Evolutionary conservation across 352 stramenopile genomes (phyloP).

Genomic region (Globisporangium splendens): DNA sequence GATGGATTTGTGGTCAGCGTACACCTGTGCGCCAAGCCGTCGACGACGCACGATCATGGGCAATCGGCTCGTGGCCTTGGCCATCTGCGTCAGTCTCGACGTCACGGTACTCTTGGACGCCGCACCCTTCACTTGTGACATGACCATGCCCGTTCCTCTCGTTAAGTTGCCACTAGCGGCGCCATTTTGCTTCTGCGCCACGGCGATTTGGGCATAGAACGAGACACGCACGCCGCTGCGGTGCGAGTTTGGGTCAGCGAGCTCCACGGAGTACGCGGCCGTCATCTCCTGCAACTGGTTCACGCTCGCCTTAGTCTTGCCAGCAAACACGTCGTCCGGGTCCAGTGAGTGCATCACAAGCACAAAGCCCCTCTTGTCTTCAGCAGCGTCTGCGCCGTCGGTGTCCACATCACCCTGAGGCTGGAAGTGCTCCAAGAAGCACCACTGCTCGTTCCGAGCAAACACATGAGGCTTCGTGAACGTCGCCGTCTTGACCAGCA

Average conservation of each 20-base stretch:
- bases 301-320: constrained; percentile 36
- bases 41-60: constrained; percentile 28
- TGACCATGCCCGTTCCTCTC: not conserved
- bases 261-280: constrained; percentile 26
- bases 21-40: constrained; percentile 31
- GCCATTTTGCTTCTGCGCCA: constrained; percentile 1
- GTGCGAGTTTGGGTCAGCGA: constrained; percentile 4
- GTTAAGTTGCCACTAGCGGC: not conserved
- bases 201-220: constrained; percentile 31
- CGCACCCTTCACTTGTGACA: not conserved
- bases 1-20: constrained; percentile 22
- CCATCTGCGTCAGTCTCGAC: constrained; percentile 29
- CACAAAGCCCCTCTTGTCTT: constrained; percentile 19
- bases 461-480: constrained; percentile 28
- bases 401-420: constrained; percentile 10
- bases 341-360: constrained; percentile 35
- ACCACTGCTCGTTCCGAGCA: constrained; percentile 26
- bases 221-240: constrained; percentile 26
- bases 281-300: constrained; percentile 28
- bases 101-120: constrained; percentile 16
- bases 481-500: constrained; percentile 31
- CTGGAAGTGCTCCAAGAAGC: constrained; percentile 28
- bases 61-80: constrained; percentile 32
- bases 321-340: constrained; percentile 46
- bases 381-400: no score